Base-by-base conservation (phyloP, 1,139 yeast species). In the Lodderomyces oxycetoniae region DNA sequence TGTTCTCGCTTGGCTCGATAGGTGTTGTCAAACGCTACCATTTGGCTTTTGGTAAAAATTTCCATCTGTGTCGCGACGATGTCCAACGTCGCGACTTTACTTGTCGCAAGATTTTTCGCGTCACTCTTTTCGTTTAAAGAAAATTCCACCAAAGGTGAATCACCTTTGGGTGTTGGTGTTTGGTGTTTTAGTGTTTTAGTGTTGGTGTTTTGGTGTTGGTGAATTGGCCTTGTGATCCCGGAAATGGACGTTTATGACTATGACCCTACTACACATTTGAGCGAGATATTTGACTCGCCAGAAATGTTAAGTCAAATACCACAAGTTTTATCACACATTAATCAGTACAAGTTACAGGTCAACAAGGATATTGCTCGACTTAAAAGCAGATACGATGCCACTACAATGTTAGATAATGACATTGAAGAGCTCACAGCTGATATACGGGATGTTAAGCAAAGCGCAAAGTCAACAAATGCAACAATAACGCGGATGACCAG, bases 401-500 rank as follows among this genome's bases (percentile, higher is more conserved):
- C 22, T 3, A 33, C 34, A 3, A 32, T 28, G 5, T 13, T 38
- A 13, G 23, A 32, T 17, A 12, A 28, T n/a, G 44, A 40, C 26
- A 36, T 39, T 2, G 20, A 24, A 8, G 11, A 28, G 12, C 34
- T 40, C 17, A 22, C 32, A 11, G 23, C 10, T 6, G 31, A 33
- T 5, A 37, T 43, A 5, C 21, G 20, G 4, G 34, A 40, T 6
- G 54, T 67, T 16, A 61, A 61, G 39, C 20, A 34, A 3, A 54
- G 55, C 34, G 58, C 74, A 1, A 35, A 42, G 2, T 32, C 39
- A 2, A 82, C 95, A 0, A 89, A 84, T 40, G 48, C 58, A 5
- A 71, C 79, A 3, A 87, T 89, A 35, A 66, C 79, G 7, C 58
- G 56, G 9, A 82, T 87, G 74, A 89, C 96, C 0, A 66, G 75